Base-by-base conservation (phyloP, 768 basidiomycete species). In the Amanita phalloides region DNA sequence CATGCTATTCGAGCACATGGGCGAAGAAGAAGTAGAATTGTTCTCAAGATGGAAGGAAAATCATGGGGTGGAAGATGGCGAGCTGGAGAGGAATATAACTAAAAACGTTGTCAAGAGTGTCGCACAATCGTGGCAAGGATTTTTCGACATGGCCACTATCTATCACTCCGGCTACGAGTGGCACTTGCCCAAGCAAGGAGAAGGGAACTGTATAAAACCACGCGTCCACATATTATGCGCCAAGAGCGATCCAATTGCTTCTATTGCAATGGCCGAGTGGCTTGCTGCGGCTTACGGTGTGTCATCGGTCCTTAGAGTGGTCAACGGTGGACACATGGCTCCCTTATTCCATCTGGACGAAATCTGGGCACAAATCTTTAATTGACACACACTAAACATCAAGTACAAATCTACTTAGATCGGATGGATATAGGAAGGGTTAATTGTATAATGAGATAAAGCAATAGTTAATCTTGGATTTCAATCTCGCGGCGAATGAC, bases 401-500 rank as follows among this genome's bases (percentile, higher is more conserved):
- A 21, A 9, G 11, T 45, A 57, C 58, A 62, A 59, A 62, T 56
- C 53, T 47, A 48, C 37, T 33, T 11, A 25, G 43, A 14, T 25
- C 13, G 45, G 56, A 58, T 56, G 64, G 50, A 59, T 56, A 54
- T 51, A 54, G 54, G 53, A 45, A 55, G 54, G 48, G 51, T 17
- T 55, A 36, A 13, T 37, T 33, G 45, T 57, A 54, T 53, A 56
- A 13, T 46, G 37, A 68, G 54, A 68, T 65, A 57, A 56, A 69
- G 70, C 64, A 69, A 56, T 59, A 51, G 56, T 72, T 61, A 78
- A 60, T 87, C 86, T 48, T 81, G 72, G 56, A 82, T 63, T 66
- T 90, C 87, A 58, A 90, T 68, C 68, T 90, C 89, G 56, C 75
- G 71, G 58, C 86, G 75, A 61, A 91, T 86, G 60, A 87, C 82